Percentiles rank a stretch among this genome's conserved stretches.
phyloP scores from a whole-genome alignment of 1,284 basidiomycete genomes.

The Marasmius fiardii region DNA sequence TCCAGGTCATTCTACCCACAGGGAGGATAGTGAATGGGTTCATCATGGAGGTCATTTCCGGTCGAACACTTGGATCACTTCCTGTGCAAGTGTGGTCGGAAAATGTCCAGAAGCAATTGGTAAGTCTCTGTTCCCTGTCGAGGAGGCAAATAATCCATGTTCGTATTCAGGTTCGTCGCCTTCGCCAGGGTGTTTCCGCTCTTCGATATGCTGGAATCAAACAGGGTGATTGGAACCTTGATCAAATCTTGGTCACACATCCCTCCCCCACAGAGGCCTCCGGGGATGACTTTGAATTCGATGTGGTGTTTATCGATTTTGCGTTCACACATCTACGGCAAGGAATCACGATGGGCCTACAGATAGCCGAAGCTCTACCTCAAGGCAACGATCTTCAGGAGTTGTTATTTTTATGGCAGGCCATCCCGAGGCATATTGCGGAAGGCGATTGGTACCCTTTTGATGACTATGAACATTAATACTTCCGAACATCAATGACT shows the following conservation, averaged over 20 bases:
- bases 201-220: slow-evolving; percentile 1
- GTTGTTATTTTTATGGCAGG: too few species aligned
- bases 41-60: slow-evolving; percentile 6
- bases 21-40: slow-evolving; percentile 3
- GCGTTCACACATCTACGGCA: too few species aligned
- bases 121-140: background rate
- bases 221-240: slow-evolving; percentile 4
- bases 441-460: too few species aligned
- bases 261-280: too few species aligned
- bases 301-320: too few species aligned
- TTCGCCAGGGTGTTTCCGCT: slow-evolving; percentile 1
- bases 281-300: too few species aligned
- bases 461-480: too few species aligned
- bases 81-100: background rate
- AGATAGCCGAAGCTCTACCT: too few species aligned
- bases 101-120: background rate
- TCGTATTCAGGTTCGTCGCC: background rate
- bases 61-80: background rate
- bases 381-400: too few species aligned
- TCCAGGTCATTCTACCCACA: slow-evolving; percentile 9
- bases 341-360: too few species aligned
- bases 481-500: too few species aligned
- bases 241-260: background rate
- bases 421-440: too few species aligned
- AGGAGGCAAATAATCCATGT: background rate